Base-by-base conservation (phyloP, 2,329 filamentous ascomycete genomes). In the Huntiella savannae region DNA sequence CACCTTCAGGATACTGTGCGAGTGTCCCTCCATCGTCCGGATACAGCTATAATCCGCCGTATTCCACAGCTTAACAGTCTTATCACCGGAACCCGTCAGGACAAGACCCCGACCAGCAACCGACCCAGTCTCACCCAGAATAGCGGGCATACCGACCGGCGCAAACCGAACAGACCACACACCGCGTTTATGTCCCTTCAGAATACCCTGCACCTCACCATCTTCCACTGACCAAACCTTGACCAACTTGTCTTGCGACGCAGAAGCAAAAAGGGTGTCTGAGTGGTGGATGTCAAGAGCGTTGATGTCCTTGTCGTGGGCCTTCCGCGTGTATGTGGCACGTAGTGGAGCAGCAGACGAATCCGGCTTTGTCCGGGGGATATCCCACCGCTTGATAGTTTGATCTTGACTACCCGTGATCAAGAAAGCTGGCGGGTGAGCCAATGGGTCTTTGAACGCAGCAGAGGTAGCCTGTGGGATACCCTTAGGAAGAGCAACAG, bases 271-370 rank as follows among this genome's bases (percentile, higher is more conserved):
- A 1, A 95, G 63, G n/a, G 77, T 74, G 4, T 75, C 75, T 1
- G 73, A 69, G 16, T 77, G 71, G 52, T 86, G 83, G 8, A 91
- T 70, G 52, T 92, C 85, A 43, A 98, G 73, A 2, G 91, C 86
- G 55, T 98, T 98, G 62, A 98, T 98, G 54, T 98, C 91, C 59
- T 98, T 98, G 58, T 98, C 91, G 62, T 98, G 91, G 1, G 91
- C 91, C 61, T 95, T 93, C 48, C 91, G 75, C 1, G 91, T 96
- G 60, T 83, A 98, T 4, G 78, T 63, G 36, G 84, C 84, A 54
- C 77, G 67, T 7, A 76, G 64, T 50, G 71, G 73, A 40, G 64
- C 60, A n/a, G 19, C 19, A 13, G 55, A 56, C 38, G 56, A 54
- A 48, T 63, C 59, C 44, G 67, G 64, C 33, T 64, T 58, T 44